phyloP scores from a whole-genome alignment of 768 basidiomycete species.

The Suillus placidus region DNA sequence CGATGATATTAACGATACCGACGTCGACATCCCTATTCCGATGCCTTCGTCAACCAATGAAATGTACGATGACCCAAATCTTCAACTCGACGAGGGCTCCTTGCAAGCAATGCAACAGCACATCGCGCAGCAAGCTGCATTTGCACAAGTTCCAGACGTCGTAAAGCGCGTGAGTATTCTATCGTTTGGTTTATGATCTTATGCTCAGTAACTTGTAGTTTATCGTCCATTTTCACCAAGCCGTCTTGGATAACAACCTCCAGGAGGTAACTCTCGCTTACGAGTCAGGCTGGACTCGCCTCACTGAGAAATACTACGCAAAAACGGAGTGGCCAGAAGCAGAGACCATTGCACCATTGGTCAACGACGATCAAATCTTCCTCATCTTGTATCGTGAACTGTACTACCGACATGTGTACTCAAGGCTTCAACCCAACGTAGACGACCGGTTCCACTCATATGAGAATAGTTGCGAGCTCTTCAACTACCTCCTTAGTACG shows the following conservation, averaged over 20 bases:
- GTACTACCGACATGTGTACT: constrained; percentile 95
- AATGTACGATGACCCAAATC: constrained; percentile 41
- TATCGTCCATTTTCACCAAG: constrained; percentile 93
- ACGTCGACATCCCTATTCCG: constrained; percentile 45
- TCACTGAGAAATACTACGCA: constrained; percentile 94
- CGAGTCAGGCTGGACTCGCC: constrained; percentile 95
- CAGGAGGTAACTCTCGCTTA: constrained; percentile 91
- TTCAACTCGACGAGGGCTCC: constrained; percentile 72
- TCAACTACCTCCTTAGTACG: constrained; percentile 95
- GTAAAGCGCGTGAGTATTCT: constrained; percentile 74
- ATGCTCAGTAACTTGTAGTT: constrained; percentile 54
- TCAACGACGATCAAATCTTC: constrained; percentile 95
- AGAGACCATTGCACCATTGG: constrained; percentile 91
- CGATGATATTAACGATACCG: constrained; percentile 71
- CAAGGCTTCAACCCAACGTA: constrained; percentile 90
- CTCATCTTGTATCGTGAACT: constrained; percentile 95
- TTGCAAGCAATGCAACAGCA: constrained; percentile 78
- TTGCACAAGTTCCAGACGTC: constrained; percentile 83
- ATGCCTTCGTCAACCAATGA: constrained; percentile 27
- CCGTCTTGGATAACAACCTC: constrained; percentile 89
- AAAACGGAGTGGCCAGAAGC: constrained; percentile 98
- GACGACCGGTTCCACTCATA: constrained; percentile 98
- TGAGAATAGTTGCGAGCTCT: constrained; percentile 96
- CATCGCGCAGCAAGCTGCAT: constrained; percentile 80
- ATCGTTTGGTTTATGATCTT: not conserved